Conservation (phyloP, 805 yeast species). For the Teunomyces stri region DNA sequence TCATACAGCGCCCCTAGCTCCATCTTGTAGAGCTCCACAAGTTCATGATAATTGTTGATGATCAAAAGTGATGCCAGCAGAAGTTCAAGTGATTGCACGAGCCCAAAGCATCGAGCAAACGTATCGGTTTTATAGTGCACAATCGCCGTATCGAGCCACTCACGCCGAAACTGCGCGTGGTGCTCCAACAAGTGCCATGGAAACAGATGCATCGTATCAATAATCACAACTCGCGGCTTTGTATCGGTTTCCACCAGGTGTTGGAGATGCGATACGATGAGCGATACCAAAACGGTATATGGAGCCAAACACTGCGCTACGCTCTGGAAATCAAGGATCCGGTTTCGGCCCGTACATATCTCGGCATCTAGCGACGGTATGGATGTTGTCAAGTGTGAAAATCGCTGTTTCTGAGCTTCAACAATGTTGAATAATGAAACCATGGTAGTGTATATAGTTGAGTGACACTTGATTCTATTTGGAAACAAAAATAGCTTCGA, state of each 20-base stretch:
- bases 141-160: slow-evolving; percentile 19
- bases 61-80: slow-evolving; percentile 19
- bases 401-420: slow-evolving; percentile 23
- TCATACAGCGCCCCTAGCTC: slow-evolving; percentile 34
- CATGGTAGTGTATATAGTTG: slow-evolving; percentile 15
- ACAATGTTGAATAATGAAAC: slow-evolving; percentile 29
- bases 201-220: slow-evolving; percentile 31
- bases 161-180: slow-evolving; percentile 17
- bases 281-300: slow-evolving; percentile 18
- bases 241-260: neutral
- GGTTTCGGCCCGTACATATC: slow-evolving; percentile 18
- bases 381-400: slow-evolving; percentile 26
- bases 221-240: slow-evolving; percentile 21
- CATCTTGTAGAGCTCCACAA: slow-evolving; percentile 32
- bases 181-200: slow-evolving; percentile 23
- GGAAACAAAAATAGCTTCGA: too few relatives aligned
- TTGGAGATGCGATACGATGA: slow-evolving; percentile 28
- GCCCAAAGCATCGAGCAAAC: slow-evolving; percentile 25
- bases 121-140: slow-evolving; percentile 20
- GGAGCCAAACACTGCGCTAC: slow-evolving; percentile 30
- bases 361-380: slow-evolving; percentile 27
- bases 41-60: slow-evolving; percentile 33
- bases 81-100: slow-evolving; percentile 12
- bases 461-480: neutral
- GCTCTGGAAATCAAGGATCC: slow-evolving; percentile 36